Evolutionary conservation across 2,329 filamentous ascomycete species (phyloP), one percentile per base, ranked within the genome.

Genomic region (Cyanodermella asteris): DNA sequence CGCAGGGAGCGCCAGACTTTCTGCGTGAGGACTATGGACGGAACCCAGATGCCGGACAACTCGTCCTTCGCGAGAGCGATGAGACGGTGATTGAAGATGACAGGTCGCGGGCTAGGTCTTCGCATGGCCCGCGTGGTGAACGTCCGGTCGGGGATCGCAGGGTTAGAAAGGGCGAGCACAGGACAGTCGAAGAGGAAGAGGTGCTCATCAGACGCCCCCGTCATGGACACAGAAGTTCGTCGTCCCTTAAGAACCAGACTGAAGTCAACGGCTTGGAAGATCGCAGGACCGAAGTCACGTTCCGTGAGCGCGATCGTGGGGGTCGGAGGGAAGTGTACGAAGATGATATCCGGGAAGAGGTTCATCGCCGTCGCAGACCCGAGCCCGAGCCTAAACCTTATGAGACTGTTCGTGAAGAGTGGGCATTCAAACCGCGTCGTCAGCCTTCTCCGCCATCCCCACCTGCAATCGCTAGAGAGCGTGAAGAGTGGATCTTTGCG

Each of bases 1-100:
- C 33, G 27, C 58, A 43, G 43, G 63, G 39, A 38, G 42, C 44
- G 16, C 39, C 45, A n/a, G 45, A 49, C 13, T 43, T 49, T 22
- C 29, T 48, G 15, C 38, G 38, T 27, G 44, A 49, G 25, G 39
- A 42, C 25, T 42, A 43, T 32, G 36, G 38, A 7, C 38, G 37
- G 6, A 42, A 37, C 15, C 34, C 40, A 12, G 36, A 35, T 12
- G 42, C 41, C 12, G 45, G 40, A 4, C 39, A 39, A 5, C 26
- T 49, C 30, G 39, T 41, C 8, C 27, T 45, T 15, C 29, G 38
- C 17, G 38, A 40, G 21, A 38, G 43, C 21, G 41, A 46, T 20
- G 29, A 39, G 33, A 31, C 32, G 5, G 42, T 50, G 22, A 44
- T 49, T 27, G 47, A 51, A 16, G 23, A 25, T 19, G 28, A 31